Conservation (phyloP, 768 basidiomycete genomes). For the Rhodocollybia butyracea region DNA sequence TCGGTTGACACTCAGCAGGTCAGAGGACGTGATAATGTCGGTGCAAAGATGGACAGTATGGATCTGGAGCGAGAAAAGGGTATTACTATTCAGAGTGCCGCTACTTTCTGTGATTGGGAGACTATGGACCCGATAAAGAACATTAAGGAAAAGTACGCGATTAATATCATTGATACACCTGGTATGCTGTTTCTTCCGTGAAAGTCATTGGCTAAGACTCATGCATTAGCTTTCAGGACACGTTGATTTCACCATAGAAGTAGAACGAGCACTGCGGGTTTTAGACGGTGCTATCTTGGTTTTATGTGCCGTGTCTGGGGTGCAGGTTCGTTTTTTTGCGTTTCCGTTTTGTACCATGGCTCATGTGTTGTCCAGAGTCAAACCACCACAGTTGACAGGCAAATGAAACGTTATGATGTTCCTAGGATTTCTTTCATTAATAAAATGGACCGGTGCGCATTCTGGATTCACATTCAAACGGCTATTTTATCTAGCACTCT, state of each 20-base stretch:
- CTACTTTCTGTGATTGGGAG: conserved; percentile 97
- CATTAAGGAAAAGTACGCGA: conserved; percentile 77
- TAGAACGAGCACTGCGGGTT: conserved; percentile 93
- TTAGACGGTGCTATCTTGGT: conserved; percentile 96
- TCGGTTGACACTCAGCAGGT: conserved; percentile 48
- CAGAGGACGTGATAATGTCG: conserved; percentile 90
- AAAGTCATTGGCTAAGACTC: not conserved
- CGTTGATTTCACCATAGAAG: conserved; percentile 99
- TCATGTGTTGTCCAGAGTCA: conserved; percentile 61
- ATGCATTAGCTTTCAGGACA: conserved; percentile 61
- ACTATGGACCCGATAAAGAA: conserved; percentile 57
- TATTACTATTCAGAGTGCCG: conserved; percentile 98
- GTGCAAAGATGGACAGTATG: conserved; percentile 99
- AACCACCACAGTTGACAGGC: conserved; percentile 97
- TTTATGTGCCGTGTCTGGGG: conserved; percentile 94
- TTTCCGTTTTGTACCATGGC: not conserved
- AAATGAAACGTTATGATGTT: conserved; percentile 96
- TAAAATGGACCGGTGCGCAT: conserved; percentile 72
- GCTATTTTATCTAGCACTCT: not conserved
- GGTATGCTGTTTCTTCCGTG: conserved; percentile 40
- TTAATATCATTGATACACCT: conserved; percentile 99
- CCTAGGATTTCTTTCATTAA: conserved; percentile 91
- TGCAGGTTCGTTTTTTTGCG: conserved; percentile 55
- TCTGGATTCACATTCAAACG: not conserved
- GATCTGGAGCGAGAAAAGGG: conserved; percentile 98